A percentile compares a stretch with the other conserved stretches of the same genome.
Evolutionary conservation across 192 early-diverging fungal species (phyloP).

Genomic region (Linnemannia hyalina): DNA sequence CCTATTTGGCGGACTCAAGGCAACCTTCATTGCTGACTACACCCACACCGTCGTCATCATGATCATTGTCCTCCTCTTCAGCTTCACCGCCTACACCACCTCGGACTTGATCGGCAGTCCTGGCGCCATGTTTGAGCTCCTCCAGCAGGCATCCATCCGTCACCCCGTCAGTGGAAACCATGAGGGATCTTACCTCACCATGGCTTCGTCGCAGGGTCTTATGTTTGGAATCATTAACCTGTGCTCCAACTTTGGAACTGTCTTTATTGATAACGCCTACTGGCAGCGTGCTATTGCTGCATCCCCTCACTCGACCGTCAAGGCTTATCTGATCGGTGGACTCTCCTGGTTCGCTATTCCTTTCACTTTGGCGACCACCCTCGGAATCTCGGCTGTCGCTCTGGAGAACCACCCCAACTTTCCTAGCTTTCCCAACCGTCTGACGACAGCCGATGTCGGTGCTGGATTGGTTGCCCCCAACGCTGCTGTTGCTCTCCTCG

Average conservation of each 20-base stretch:
- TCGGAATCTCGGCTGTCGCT: constrained; percentile 77
- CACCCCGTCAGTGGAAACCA: constrained; percentile 72
- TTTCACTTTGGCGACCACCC: constrained; percentile 78
- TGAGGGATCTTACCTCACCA: constrained; percentile 73
- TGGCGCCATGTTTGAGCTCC: constrained; percentile 74
- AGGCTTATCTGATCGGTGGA: constrained; percentile 79
- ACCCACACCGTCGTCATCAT: constrained; percentile 78
- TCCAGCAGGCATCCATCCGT: constrained; percentile 59
- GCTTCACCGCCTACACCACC: constrained; percentile 75
- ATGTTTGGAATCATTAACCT: constrained; percentile 84
- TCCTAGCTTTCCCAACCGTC: constrained; percentile 66
- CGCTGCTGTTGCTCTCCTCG: constrained; percentile 74
- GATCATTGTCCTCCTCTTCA: constrained; percentile 77
- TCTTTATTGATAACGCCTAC: constrained; percentile 81
- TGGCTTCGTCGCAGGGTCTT: constrained; percentile 72
- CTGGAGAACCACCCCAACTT: constrained; percentile 67
- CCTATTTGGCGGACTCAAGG: constrained; percentile 78
- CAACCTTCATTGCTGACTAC: constrained; percentile 82
- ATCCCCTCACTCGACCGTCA: constrained; percentile 74
- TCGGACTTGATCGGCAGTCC: constrained; percentile 74
- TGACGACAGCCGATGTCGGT: constrained; percentile 67
- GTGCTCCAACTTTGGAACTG: constrained; percentile 84
- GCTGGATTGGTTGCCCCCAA: constrained; percentile 77
- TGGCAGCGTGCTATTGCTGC: constrained; percentile 83
- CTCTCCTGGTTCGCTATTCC: constrained; percentile 86